Conservation (phyloP, 495 filamentous ascomycete species). For the Penicillium nucicola region DNA sequence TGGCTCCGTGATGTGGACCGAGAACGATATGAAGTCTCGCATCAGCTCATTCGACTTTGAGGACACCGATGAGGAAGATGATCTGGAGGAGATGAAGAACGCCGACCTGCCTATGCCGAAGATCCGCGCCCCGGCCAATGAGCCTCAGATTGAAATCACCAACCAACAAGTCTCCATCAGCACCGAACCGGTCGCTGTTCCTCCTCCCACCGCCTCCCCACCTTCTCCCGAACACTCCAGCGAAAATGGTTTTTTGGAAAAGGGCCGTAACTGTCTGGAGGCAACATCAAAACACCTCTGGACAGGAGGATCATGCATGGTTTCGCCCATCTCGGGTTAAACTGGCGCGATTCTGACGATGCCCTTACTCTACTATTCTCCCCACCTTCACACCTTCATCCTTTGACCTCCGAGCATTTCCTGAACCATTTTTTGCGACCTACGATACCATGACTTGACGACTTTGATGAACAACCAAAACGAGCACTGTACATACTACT, state of each 20-base stretch:
- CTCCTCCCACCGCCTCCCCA: not conserved
- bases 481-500: conserved; percentile 19
- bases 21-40: conserved; percentile 41
- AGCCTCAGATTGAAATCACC: conserved; percentile 7
- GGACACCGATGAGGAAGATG: conserved; percentile 34
- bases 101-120: not conserved
- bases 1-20: conserved; percentile 38
- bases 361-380: not conserved
- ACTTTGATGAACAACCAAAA: conserved; percentile 15
- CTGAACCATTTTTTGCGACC: conserved; percentile 1
- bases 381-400: not conserved
- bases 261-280: conserved; percentile 15
- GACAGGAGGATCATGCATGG: conserved; percentile 13
- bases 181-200: conserved; percentile 1
- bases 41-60: conserved; percentile 45
- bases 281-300: conserved; percentile 18
- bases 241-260: conserved; percentile 15
- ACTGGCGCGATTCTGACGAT: not conserved
- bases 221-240: not conserved
- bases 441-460: conserved; percentile 15
- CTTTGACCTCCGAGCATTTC: not conserved
- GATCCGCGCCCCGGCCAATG: not conserved
- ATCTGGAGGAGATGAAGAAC: conserved; percentile 18
- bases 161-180: conserved; percentile 2
- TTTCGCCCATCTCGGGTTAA: conserved; percentile 16